Base-by-base conservation (phyloP, 345 rosid genomes). In the Salix viminalis region DNA sequence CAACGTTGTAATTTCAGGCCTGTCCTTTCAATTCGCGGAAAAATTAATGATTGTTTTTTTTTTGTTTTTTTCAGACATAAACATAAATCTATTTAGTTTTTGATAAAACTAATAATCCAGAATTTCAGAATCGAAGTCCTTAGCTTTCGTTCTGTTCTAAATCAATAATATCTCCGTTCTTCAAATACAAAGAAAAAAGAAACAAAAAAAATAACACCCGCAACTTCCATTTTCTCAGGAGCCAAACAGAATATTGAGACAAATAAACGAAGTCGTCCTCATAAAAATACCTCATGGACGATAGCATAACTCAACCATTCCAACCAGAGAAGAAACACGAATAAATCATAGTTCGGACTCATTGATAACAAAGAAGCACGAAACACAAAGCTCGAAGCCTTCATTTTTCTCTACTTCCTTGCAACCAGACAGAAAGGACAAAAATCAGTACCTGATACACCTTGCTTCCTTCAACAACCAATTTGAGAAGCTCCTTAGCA, bases 381-480 rank as follows among this genome's bases (percentile, higher is more conserved):
- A 37, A 11, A 41, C 52, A 72, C 12, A 15, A 66, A 39, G 28
- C 36, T 24, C 71, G 14, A 64, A 41, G 24, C 71, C 66, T 28
- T 68, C 52, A 50, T 77, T 52, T 24, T 69, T 34, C 65, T 36
- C n/a, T 65, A 50, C 21, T 46, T 54, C 77, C 60, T 15, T 32
- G 41, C 41, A 75, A 76, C 67, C 83, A 79, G 78, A 70, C 75
- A 78, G 79, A 82, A 60, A 48, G 23, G n/a, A 56, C 24, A 65
- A 30, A 11, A 24, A 16, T 23, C 18, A 28, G 32, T 80, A 94
- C 98, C 99, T 89, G 94, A 79, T 83, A 89, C 67, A 96, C 79
- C 83, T 93, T 93, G 86, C 98, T 96, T 42, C 97, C 98, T 71
- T 79, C 87, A 80, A 83, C 81, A 75, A 83, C 75, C 24, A 94